Conservation (phyloP, 176 grass and related monocot genomes). For the Oryza longistaminata region DNA sequence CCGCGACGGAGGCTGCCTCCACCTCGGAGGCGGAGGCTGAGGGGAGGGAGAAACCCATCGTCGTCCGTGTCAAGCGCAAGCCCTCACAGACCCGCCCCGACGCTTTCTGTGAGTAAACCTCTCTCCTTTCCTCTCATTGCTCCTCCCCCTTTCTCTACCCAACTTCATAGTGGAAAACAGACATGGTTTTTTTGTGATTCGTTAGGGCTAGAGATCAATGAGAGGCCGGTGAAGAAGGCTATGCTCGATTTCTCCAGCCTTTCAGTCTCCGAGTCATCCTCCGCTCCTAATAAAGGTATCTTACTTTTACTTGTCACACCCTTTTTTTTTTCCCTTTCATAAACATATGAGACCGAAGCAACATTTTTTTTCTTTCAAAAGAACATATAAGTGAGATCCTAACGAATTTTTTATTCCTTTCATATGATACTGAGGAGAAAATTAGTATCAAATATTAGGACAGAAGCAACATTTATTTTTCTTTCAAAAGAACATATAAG, state of each 20-base stretch:
- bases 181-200: background rate
- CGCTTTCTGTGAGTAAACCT: slow-evolving; percentile 68
- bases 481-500: background rate
- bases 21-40: background rate
- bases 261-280: background rate
- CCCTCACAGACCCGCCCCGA: slow-evolving; percentile 57
- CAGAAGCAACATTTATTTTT: background rate
- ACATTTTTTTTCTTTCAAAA: too few relatives aligned
- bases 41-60: slow-evolving; percentile 49
- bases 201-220: slow-evolving; percentile 86
- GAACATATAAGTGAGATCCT: too few relatives aligned
- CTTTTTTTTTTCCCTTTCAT: background rate
- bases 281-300: slow-evolving; percentile 34
- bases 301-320: background rate
- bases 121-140: background rate
- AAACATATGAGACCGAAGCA: background rate
- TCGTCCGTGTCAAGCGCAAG: slow-evolving; percentile 89
- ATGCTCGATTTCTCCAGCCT: slow-evolving; percentile 69
- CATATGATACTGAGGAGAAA: background rate
- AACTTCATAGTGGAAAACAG: too few relatives aligned
- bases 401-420: background rate
- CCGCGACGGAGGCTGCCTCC: slow-evolving; percentile 1
- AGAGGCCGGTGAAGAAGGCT: slow-evolving; percentile 70
- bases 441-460: background rate
- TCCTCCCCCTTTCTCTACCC: background rate